Base-by-base conservation (phyloP, 306 rosid species). In the Purshia tridentata region DNA sequence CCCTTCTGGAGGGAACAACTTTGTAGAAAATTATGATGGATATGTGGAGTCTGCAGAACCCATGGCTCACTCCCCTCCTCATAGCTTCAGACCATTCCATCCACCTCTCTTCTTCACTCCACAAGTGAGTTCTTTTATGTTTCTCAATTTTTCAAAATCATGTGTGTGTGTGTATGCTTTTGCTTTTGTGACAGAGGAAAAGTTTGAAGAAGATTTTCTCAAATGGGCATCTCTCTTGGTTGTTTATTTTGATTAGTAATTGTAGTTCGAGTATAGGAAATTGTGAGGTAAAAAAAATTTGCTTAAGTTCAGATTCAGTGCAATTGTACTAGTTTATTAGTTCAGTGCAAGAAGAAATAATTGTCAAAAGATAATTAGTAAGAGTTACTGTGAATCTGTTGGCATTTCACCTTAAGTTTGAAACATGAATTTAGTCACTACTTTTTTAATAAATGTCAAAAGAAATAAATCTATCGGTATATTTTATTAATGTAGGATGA, bases 1-100 rank as follows among this genome's bases (percentile, higher is more conserved):
- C 65, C 57, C 83, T 69, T 78, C 80, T 71, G 76, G 73, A 47
- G 68, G 57, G 45, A 40, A 77, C 57, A 70, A 71, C 60, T 80
- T 73, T 70, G 80, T 65, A 66, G 80, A 29, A 51, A 68, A 52
- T 71, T 4, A 74, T 7, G 75, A 65, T 35, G 71, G 70, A 42
- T 42, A 37, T 58, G 15, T 60, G 58, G 70, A 60, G 8, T 62
- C 50, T 72, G 42, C 19, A 69, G 79, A 71, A 35, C 12, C 84
- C 72, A 74, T 74, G 76, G 50, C 56, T 83, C 82, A 58, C 54
- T 72, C 72, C 42, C 65, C 75, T 75, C 65, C 49, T 16, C 73
- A 22, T 59, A 61, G 53, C 56, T 50, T n/a, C 42, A 52, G 46
- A 40, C 41, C 53, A 10, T 62, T 37, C 50, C 70, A 61, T 12